These are phyloP conservation scores for Striga hermonthica DNA, from an alignment of 305 asterid species.

Conservation along the genomic window DNA sequence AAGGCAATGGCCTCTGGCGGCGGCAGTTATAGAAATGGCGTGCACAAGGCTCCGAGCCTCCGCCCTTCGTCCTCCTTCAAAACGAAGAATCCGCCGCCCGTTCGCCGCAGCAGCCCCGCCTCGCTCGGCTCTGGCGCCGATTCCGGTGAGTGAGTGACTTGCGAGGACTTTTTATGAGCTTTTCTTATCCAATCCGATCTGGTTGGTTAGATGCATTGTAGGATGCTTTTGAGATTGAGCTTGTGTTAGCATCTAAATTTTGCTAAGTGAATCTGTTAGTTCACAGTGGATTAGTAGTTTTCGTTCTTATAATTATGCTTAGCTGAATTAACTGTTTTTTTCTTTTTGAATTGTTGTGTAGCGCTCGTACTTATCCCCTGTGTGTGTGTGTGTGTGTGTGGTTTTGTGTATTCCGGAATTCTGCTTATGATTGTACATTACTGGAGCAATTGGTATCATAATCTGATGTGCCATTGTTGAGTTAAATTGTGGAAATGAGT, in stretches of 20 bases:
- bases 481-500: constrained; percentile 11
- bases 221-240: constrained; percentile 29
- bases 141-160: constrained; percentile 69
- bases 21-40: constrained; percentile 54
- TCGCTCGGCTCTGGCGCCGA: constrained; percentile 43
- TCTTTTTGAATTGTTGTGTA: constrained; percentile 15
- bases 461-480: background rate
- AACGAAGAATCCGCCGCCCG: constrained; percentile 66
- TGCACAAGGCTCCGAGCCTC: constrained; percentile 51
- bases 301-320: background rate
- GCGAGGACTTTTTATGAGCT: constrained; percentile 20
- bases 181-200: constrained; percentile 38
- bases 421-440: constrained; percentile 22
- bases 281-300: constrained; percentile 21
- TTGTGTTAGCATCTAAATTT: constrained; percentile 26
- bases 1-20: constrained; percentile 59
- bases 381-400: constrained; percentile 4
- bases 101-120: constrained; percentile 68
- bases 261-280: constrained; percentile 18
- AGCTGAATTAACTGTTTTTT: constrained; percentile 18
- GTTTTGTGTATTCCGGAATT: background rate
- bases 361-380: constrained; percentile 3
- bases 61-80: constrained; percentile 79
- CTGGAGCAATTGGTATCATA: constrained; percentile 9
- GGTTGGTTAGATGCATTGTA: constrained; percentile 19